Conservation (phyloP, 768 basidiomycete genomes). For the Tylopilus subfusipes region DNA sequence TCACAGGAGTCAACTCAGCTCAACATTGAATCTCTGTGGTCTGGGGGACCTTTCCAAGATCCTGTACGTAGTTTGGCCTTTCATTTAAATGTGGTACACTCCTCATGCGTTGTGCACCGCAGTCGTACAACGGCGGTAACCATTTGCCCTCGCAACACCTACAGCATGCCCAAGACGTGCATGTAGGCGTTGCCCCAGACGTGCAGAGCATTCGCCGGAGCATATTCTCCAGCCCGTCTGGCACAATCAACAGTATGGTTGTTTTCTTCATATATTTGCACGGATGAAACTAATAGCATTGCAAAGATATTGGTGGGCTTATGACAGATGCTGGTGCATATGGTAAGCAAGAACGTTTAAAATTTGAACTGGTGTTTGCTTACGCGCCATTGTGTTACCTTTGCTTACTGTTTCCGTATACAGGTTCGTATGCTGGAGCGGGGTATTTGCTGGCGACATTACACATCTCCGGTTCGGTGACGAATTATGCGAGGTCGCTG, state of each 20-base stretch:
- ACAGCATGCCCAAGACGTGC: slow-evolving; percentile 43
- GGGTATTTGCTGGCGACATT: slow-evolving; percentile 57
- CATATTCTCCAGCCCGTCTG: slow-evolving; percentile 57
- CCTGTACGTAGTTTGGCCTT: slow-evolving; percentile 38
- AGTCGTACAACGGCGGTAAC: slow-evolving; percentile 72
- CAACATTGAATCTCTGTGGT: slow-evolving; percentile 77
- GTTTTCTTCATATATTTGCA: background rate
- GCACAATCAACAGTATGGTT: slow-evolving; percentile 51
- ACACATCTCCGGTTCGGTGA: slow-evolving; percentile 32
- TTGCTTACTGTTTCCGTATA: background rate
- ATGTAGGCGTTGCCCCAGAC: slow-evolving; percentile 41
- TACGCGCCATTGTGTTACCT: background rate
- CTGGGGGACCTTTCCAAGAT: slow-evolving; percentile 68
- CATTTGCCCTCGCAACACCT: slow-evolving; percentile 43
- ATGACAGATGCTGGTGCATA: slow-evolving; percentile 56
- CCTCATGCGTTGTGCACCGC: background rate
- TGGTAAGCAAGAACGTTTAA: slow-evolving; percentile 37
- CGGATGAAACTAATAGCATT: background rate
- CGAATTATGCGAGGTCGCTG: slow-evolving; percentile 60
- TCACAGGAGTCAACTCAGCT: slow-evolving; percentile 58
- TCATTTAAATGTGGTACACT: background rate
- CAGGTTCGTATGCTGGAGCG: slow-evolving; percentile 68
- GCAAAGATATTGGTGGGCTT: slow-evolving; percentile 51
- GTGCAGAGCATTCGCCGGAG: slow-evolving; percentile 52
- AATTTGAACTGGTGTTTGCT: background rate